phyloP scores from a whole-genome alignment of 2,329 filamentous ascomycete genomes.

The Penicillium olsonii region DNA sequence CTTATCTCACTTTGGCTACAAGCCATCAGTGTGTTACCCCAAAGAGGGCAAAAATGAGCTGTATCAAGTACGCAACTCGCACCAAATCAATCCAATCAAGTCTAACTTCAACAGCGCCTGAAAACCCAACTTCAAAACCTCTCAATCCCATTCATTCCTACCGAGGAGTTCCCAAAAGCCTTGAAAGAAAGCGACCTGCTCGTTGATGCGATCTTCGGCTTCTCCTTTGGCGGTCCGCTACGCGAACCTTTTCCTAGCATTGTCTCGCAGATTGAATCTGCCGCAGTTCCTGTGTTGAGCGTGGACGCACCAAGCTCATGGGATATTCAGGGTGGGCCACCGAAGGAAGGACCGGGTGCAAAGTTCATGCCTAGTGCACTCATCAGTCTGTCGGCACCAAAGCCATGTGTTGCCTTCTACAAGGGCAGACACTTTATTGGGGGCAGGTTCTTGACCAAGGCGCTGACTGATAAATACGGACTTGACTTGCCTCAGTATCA shows the following conservation, averaged over 20 bases:
- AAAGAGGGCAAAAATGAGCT: slow-evolving; percentile 89
- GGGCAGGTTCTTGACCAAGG: slow-evolving; percentile 79
- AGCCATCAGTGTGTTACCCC: slow-evolving; percentile 86
- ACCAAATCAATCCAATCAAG: slow-evolving; percentile 9
- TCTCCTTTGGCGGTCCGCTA: slow-evolving; percentile 89
- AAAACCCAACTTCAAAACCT: slow-evolving; percentile 82
- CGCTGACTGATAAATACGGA: slow-evolving; percentile 80
- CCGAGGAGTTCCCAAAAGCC: slow-evolving; percentile 64
- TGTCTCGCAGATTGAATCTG: slow-evolving; percentile 73
- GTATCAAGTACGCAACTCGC: slow-evolving; percentile 64
- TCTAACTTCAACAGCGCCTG: slow-evolving; percentile 61
- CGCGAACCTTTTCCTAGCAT: slow-evolving; percentile 87
- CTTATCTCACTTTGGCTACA: slow-evolving; percentile 87
- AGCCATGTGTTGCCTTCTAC: slow-evolving; percentile 83
- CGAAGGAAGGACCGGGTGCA: slow-evolving; percentile 72
- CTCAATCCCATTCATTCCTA: slow-evolving; percentile 76
- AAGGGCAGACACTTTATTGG: slow-evolving; percentile 88
- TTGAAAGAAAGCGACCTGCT: slow-evolving; percentile 73
- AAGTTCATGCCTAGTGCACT: slow-evolving; percentile 78
- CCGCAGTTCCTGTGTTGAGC: slow-evolving; percentile 74
- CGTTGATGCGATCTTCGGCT: slow-evolving; percentile 92
- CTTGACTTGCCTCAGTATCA: slow-evolving; percentile 81
- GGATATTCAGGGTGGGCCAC: slow-evolving; percentile 87
- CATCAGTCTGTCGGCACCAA: slow-evolving; percentile 89
- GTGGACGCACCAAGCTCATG: slow-evolving; percentile 94